Evolutionary conservation across 805 yeast genomes (phyloP).

Genomic region (Lipomyces lipofer): DNA sequence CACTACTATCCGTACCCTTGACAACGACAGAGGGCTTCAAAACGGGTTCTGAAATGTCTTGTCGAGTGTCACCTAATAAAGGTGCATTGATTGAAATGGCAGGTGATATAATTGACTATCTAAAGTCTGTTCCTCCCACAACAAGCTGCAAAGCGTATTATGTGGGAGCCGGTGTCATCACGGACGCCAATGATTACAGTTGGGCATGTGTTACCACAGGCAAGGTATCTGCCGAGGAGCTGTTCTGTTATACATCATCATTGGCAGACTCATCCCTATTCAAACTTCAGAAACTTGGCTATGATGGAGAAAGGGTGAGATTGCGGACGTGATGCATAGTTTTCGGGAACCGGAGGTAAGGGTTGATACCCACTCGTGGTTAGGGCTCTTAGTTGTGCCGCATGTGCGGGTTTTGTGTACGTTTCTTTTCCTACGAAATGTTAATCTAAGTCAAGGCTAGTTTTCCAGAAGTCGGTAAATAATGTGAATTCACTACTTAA

Average conservation of each 20-base stretch:
- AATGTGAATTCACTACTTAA: too few species aligned
- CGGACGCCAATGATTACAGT: neutral
- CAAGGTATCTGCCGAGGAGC: neutral
- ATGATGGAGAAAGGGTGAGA: neutral
- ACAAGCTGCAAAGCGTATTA: neutral
- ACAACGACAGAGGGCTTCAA: neutral
- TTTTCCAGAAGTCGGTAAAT: too few species aligned
- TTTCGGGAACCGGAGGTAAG: too few species aligned
- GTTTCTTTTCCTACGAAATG: too few species aligned
- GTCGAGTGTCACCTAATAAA: neutral
- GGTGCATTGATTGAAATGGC: neutral
- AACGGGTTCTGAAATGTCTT: conserved; percentile 1
- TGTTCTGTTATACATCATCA: neutral
- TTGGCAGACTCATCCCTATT: too few species aligned
- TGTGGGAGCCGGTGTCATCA: conserved; percentile 1
- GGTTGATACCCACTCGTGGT: too few species aligned
- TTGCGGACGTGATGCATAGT: too few species aligned
- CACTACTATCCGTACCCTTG: neutral
- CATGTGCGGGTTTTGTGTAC: too few species aligned
- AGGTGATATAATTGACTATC: neutral
- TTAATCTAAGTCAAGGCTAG: too few species aligned
- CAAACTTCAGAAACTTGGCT: too few species aligned
- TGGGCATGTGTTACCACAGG: conserved; percentile 3
- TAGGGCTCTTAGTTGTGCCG: too few species aligned
- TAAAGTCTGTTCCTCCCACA: neutral